Percentiles rank a stretch among this genome's conserved stretches.
Evolutionary conservation across 2,329 filamentous ascomycete genomes (phyloP).

Genomic region (Colletotrichum plurivorum): DNA sequence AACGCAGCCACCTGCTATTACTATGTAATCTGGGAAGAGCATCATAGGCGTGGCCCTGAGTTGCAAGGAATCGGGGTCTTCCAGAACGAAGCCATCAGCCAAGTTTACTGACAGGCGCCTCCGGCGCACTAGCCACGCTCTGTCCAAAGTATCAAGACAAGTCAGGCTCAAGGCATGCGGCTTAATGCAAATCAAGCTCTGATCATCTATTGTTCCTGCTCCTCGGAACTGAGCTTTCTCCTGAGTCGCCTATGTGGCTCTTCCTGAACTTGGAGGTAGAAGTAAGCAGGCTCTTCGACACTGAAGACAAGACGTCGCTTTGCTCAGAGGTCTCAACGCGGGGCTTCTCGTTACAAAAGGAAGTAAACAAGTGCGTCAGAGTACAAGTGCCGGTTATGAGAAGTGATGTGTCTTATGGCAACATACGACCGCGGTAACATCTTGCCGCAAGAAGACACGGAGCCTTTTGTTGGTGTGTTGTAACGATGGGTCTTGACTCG

Average conservation of each 20-base stretch:
- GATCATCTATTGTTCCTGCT: slow-evolving; percentile 8
- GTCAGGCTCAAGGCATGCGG: slow-evolving; percentile 4
- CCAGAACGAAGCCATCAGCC: not conserved
- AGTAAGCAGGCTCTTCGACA: not conserved
- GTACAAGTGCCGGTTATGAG: not conserved
- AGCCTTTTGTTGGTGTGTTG: not conserved
- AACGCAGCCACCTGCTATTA: not conserved
- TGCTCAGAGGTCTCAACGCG: not conserved
- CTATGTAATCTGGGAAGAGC: not conserved
- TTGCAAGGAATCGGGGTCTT: not conserved
- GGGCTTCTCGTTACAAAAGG: not conserved
- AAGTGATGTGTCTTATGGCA: not conserved
- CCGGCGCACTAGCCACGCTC: slow-evolving; percentile 1
- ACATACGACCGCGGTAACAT: not conserved
- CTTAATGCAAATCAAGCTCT: slow-evolving; percentile 13
- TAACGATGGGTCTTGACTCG: not conserved
- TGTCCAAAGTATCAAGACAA: not conserved
- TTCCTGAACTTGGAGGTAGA: slow-evolving; percentile 6
- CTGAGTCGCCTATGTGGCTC: slow-evolving; percentile 10
- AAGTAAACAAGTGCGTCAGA: not conserved
- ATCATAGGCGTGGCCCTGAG: not conserved
- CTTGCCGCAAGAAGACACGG: not conserved
- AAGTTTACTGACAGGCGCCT: not conserved
- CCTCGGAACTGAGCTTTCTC: not conserved
- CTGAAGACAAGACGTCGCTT: not conserved